A percentile compares a stretch with the other conserved stretches of the same genome.
phyloP scores from a whole-genome alignment of 2,329 filamentous ascomycete genomes.

The Thyridium curvatum region DNA sequence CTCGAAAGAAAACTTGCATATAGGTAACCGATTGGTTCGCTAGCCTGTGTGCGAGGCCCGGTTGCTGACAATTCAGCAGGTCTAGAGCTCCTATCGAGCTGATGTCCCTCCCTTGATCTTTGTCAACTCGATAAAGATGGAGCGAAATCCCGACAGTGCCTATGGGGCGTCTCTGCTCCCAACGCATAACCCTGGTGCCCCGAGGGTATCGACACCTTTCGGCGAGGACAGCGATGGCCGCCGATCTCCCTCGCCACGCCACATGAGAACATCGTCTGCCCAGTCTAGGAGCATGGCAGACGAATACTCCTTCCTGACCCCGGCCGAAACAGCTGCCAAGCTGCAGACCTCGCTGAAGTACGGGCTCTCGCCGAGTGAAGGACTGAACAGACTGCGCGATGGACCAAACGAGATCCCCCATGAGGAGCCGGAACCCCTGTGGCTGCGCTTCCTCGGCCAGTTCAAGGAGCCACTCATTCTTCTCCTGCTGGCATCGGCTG shows the following conservation, averaged over 20 bases:
- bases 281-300: conserved; percentile 46
- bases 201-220: conserved; percentile 6
- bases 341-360: conserved; percentile 77
- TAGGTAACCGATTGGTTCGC: no score
- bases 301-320: conserved; percentile 61
- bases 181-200: conserved; percentile 9
- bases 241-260: conserved; percentile 9
- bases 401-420: conserved; percentile 93
- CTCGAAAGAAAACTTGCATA: no score
- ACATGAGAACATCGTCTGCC: conserved; percentile 13
- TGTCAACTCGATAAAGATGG: conserved; percentile 6
- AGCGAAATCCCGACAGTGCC: conserved; percentile 6
- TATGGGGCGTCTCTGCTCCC: conserved; percentile 8
- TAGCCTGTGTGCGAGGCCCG: no score
- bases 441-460: conserved; percentile 91
- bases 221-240: conserved; percentile 8
- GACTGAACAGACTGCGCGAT: conserved; percentile 69
- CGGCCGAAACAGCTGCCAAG: conserved; percentile 69
- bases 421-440: conserved; percentile 87
- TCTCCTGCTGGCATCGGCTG: conserved; percentile 82
- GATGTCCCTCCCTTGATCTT: no score
- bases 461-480: conserved; percentile 95
- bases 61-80: no score
- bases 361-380: conserved; percentile 77
- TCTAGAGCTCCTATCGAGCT: no score